Percentiles rank a stretch among this genome's conserved stretches.
Conservation (phyloP, 176 grass and related monocot species). For the Rhynchospora pubera region DNA sequence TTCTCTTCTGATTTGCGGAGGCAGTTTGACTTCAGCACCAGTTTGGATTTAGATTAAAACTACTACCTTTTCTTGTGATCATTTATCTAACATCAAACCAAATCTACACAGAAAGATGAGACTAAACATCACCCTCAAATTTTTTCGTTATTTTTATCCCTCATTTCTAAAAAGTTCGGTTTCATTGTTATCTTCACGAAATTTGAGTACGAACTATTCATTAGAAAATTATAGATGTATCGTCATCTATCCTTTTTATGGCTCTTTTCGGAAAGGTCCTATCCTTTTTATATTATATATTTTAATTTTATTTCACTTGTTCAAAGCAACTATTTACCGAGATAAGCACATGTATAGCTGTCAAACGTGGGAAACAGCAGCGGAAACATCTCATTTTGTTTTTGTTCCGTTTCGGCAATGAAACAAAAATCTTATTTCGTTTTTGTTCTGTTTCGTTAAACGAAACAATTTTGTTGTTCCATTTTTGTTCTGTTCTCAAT, state of each 20-base stretch:
- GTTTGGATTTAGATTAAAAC: background rate
- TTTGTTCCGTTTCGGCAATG: no score
- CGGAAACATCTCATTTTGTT: no score
- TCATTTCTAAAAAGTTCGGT: background rate
- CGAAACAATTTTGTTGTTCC: no score
- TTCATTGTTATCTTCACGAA: background rate
- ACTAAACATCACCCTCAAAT: background rate
- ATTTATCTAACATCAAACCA: slow-evolving; percentile 1
- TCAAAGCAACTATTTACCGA: background rate
- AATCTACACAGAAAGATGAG: background rate
- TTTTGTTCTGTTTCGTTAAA: no score
- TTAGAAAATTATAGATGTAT: background rate
- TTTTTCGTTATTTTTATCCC: background rate
- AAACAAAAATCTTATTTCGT: no score
- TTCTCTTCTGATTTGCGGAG: no score
- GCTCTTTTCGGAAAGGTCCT: background rate
- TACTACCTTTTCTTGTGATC: background rate
- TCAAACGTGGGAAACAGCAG: no score
- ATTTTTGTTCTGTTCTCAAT: no score
- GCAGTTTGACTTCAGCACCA: background rate
- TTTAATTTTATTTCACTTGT: background rate
- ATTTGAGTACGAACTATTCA: background rate
- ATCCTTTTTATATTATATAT: slow-evolving; percentile 1
- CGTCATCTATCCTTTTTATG: background rate
- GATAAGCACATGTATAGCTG: background rate